Evolutionary conservation across 2,329 filamentous ascomycete species (phyloP), one percentile per base, ranked within the genome.

Genomic region (Fusarium oligoseptatum): DNA sequence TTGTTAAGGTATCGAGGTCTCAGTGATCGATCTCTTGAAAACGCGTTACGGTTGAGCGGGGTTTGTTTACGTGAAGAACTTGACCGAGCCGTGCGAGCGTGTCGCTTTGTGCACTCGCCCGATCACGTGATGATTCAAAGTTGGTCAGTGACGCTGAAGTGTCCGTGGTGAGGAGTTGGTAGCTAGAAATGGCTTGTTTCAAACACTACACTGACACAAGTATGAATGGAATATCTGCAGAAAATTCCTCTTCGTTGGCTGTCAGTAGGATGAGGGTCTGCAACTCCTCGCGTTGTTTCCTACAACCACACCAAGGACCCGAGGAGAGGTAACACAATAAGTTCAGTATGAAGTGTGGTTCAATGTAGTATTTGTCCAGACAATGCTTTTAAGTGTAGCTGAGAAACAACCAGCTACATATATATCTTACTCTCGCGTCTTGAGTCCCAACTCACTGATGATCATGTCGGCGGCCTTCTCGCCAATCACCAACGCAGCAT

Each of bases 401-500:
- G 11, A 32, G 27, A 8, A 55, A 20, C 32, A 11, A 3, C 6
- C 7, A 8, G 11, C 11, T 55, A 12, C 27, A 55, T 32, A 9
- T 32, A 55, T 9, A 2, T 32, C 10, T 52, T 52, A 3, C 48
- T 55, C 17, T 55, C 17, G 34, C 3, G 17, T 7, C 50, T 20
- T 20, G 27, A 55, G 27, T 20, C 50, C 50, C 50, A 55, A 34
- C 50, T 55, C 50, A 29, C 17, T 32, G 50, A 82, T 80, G 22
- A 85, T 79, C 64, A 85, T 83, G 64, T 83, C 83, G 0, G 83
- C 83, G 4, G 81, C 83, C 76, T 83, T 84, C 80, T 89, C 87
- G 6, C 87, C 87, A 36, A 88, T 79, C 14, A 84, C 67, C 29
- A 88, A 74, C 1, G 87, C 87, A 1, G 84, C 85, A 56, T 84